These are phyloP conservation scores for Plasmopara muralis DNA, from an alignment of 352 stramenopile genomes.

Conservation along the genomic window DNA sequence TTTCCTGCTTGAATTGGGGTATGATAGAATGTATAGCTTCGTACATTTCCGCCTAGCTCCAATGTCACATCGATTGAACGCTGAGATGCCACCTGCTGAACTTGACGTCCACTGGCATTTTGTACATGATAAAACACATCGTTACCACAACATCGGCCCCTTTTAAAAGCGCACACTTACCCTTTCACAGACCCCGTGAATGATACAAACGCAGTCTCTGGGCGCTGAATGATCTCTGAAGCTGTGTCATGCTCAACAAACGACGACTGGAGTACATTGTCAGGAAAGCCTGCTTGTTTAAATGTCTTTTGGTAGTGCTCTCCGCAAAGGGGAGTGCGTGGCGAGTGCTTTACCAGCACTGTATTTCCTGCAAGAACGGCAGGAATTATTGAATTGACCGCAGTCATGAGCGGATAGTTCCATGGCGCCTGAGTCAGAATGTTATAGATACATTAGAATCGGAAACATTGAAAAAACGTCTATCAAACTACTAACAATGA, in stretches of 20 bases:
- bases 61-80: conserved; percentile 77
- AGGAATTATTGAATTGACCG: conserved; percentile 79
- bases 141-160: conserved; percentile 1
- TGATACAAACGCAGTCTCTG: conserved; percentile 67
- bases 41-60: conserved; percentile 78
- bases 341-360: conserved; percentile 76
- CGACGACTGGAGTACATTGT: conserved; percentile 55
- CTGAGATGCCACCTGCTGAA: conserved; percentile 45
- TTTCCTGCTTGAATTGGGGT: background rate
- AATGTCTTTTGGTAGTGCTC: conserved; percentile 75
- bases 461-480: background rate
- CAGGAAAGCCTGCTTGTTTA: conserved; percentile 51
- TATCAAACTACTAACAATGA: conserved; percentile 46
- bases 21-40: background rate
- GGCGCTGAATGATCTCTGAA: conserved; percentile 59
- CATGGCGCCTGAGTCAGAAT: conserved; percentile 43
- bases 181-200: conserved; percentile 79
- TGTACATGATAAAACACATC: background rate
- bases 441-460: conserved; percentile 6
- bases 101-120: conserved; percentile 46
- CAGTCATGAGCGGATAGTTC: conserved; percentile 87
- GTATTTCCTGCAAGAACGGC: conserved; percentile 77
- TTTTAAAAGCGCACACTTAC: conserved; percentile 21
- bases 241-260: conserved; percentile 63
- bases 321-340: conserved; percentile 68